Base-by-base conservation (phyloP, 2,329 filamentous ascomycete species). In the Metarhizium rileyi region DNA sequence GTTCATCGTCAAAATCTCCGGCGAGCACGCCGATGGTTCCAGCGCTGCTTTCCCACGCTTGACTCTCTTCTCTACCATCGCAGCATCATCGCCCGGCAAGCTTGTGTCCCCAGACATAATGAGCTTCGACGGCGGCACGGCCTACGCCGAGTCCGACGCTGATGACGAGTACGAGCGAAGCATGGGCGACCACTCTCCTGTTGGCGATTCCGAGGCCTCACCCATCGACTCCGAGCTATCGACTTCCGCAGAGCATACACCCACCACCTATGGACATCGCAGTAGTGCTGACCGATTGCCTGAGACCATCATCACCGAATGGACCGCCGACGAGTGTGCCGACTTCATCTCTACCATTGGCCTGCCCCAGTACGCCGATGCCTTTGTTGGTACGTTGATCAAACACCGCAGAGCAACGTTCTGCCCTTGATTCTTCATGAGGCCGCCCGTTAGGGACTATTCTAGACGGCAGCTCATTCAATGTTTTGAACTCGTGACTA, bases 291-390 rank as follows among this genome's bases (percentile, higher is more conserved):
- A 86, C 65, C 73, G 78, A 48, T 73, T 87, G 56, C 86, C 86
- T 57, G 83, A 86, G 61, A 86, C 84, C 44, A 80, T 86, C 62
- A 86, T 91, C 58, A 82, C 82, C 28, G 83, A 89, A 59, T 93
- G 87, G 87, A 84, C 83, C 2, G 84, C 82, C 16, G 88, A 94
- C 52, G 89, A 97, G 69, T 90, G 87, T 68, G 89, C 89, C 56
- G 89, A 95, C 61, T 97, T 94, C 63, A 80, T 96, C 57, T 78
- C 81, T 50, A 83, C 81, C 53, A 78, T 95, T 60, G 88, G 88
- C 30, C 70, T 95, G 59, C 76, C 81, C 56, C 87, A 95, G 65
- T 95, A 95, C 69, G 83, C 86, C 51, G 83, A 90, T 61, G 76
- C 76, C 22, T 94, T 95, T 65, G 74, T 93, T 67, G 88, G 90